Percentiles rank a stretch among this genome's conserved stretches.
Evolutionary conservation across 768 basidiomycete genomes (phyloP).

Genomic region (Amanita exitialis): DNA sequence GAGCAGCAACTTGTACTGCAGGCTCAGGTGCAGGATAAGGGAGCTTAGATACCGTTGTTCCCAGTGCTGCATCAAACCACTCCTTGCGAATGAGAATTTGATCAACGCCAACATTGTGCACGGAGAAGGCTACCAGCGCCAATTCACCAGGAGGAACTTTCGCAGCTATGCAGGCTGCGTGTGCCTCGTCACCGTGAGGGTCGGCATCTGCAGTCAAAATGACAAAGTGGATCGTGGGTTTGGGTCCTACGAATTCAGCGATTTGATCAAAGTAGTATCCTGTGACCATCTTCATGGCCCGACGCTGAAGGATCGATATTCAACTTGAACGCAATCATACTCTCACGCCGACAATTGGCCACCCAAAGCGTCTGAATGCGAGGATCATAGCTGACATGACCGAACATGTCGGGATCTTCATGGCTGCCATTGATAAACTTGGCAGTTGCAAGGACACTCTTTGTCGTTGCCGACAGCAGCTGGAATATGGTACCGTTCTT

Average conservation of each 20-base stretch:
- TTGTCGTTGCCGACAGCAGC: conserved; percentile 65
- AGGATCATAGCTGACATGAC: conserved; percentile 78
- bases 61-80: conserved; percentile 68
- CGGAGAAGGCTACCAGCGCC: conserved; percentile 78
- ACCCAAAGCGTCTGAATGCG: conserved; percentile 84
- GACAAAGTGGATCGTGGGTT: conserved; percentile 83
- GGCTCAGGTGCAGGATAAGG: conserved; percentile 31
- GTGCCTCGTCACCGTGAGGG: conserved; percentile 72
- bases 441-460: conserved; percentile 65
- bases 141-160: conserved; percentile 69
- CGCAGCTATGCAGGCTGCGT: conserved; percentile 76
- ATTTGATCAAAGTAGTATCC: conserved; percentile 73
- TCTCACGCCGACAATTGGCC: conserved; percentile 77
- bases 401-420: conserved; percentile 82
- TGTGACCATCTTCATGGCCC: conserved; percentile 50
- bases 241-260: conserved; percentile 74
- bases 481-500: conserved; percentile 83
- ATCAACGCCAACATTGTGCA: conserved; percentile 85
- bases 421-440: conserved; percentile 62
- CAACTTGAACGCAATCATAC: conserved; percentile 73
- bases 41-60: conserved; percentile 48
- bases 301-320: conserved; percentile 53
- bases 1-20: conserved; percentile 10
- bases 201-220: conserved; percentile 80
- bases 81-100: conserved; percentile 81